Conservation (phyloP, 805 yeast genomes). For the Saccharomycopsis microspora region DNA sequence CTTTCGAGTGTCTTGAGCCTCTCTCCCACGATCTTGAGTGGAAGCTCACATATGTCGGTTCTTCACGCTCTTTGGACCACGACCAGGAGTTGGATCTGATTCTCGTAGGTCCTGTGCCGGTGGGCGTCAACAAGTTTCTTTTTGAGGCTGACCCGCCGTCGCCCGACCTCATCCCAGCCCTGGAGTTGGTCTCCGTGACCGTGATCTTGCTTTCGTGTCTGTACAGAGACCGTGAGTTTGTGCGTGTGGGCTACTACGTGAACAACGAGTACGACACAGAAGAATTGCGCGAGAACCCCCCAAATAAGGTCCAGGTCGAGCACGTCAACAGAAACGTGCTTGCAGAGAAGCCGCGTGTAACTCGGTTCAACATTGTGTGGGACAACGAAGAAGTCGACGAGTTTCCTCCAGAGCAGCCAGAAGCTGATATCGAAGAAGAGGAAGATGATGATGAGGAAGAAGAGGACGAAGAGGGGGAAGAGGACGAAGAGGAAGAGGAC, state of each 20-base stretch:
- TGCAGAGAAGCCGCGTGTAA: constrained; percentile 96
- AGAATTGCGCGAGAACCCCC: constrained; percentile 88
- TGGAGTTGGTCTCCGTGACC: constrained; percentile 89
- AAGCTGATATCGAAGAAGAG: constrained; percentile 55
- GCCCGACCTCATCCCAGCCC: constrained; percentile 91
- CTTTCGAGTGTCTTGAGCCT: constrained; percentile 93
- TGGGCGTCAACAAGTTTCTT: constrained; percentile 87
- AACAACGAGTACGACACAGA: constrained; percentile 94
- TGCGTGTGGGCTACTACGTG: constrained; percentile 94
- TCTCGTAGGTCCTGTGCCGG: constrained; percentile 98
- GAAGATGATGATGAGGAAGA: constrained; percentile 49
- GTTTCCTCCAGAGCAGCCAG: constrained; percentile 66
- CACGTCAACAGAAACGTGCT: constrained; percentile 88
- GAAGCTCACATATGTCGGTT: constrained; percentile 95
- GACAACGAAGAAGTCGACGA: constrained; percentile 65
- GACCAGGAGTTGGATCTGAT: constrained; percentile 95
- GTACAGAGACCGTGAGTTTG: constrained; percentile 88
- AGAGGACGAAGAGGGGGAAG: constrained; percentile 35
- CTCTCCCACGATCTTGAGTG: constrained; percentile 81
- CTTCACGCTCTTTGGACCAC: constrained; percentile 86
- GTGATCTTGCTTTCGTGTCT: constrained; percentile 89
- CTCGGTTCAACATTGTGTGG: constrained; percentile 96
- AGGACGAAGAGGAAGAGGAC: constrained; percentile 35
- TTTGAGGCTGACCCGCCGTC: constrained; percentile 95
- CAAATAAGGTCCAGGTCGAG: constrained; percentile 85